These are phyloP conservation scores for Stylosanthes scabra DNA, from an alignment of 331 rosid species.

Conservation along the genomic window DNA sequence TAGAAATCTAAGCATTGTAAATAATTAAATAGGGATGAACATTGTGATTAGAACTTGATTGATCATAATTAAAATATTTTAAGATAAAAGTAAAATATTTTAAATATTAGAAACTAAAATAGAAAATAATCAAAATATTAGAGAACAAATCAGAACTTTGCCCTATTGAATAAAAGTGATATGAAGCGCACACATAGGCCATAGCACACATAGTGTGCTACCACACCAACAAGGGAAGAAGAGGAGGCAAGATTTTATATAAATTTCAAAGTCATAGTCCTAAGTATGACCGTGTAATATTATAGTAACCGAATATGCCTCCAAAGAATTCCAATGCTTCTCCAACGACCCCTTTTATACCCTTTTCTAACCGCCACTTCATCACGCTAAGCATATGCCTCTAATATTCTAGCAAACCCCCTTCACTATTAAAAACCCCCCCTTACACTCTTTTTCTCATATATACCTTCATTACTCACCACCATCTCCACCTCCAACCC, in stretches of 20 bases:
- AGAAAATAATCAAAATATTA: no score
- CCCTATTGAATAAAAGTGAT: no score
- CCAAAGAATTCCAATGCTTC: slow-evolving; percentile 52
- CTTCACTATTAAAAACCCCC: slow-evolving; percentile 50
- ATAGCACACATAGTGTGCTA: background rate
- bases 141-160: no score
- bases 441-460: background rate
- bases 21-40: no score
- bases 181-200: no score
- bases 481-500: background rate
- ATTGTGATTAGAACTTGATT: no score
- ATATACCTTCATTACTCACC: slow-evolving; percentile 14
- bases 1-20: no score
- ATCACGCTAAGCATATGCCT: slow-evolving; percentile 90
- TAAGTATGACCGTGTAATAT: slow-evolving; percentile 31
- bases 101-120: no score
- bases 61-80: no score
- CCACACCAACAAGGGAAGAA: slow-evolving; percentile 5
- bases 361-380: slow-evolving; percentile 56
- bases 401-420: slow-evolving; percentile 62
- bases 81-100: no score
- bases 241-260: background rate
- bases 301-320: slow-evolving; percentile 70
- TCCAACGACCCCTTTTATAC: slow-evolving; percentile 52
- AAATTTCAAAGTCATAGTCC: slow-evolving; percentile 34